phyloP scores from a whole-genome alignment of 179 eudicot genomes.

The Carnegiea gigantea region DNA sequence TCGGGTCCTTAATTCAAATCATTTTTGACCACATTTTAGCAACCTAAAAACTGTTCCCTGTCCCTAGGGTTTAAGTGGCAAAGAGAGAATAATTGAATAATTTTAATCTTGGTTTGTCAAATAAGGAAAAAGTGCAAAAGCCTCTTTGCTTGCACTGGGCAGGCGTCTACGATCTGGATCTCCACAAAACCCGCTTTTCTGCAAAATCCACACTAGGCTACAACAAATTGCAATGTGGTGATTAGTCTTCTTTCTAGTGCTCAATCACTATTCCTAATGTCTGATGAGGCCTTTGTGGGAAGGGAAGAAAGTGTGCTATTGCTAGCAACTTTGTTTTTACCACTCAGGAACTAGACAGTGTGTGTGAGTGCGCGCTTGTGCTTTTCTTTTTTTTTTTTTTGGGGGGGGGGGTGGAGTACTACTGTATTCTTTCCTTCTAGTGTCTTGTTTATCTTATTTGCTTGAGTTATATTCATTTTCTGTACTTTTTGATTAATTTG shows the following conservation, averaged over 20 bases:
- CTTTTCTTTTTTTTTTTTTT: not conserved
- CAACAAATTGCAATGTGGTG: not conserved
- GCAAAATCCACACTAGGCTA: not conserved
- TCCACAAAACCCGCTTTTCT: not conserved
- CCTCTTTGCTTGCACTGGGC: not conserved
- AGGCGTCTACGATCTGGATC: not conserved
- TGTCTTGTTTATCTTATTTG: not conserved
- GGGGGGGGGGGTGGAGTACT: not conserved
- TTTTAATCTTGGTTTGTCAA: not conserved
- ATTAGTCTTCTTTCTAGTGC: not conserved
- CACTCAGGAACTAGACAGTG: not conserved
- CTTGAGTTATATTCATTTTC: not conserved
- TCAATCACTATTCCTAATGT: not conserved
- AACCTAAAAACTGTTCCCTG: not conserved
- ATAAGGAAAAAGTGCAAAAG: not conserved
- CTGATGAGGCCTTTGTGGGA: not conserved
- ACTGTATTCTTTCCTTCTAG: not conserved
- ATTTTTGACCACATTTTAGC: not conserved
- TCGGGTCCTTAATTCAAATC: not conserved
- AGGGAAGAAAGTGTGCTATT: not conserved
- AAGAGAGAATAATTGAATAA: not conserved
- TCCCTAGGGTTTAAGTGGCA: not conserved
- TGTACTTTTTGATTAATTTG: slow-evolving; percentile 7
- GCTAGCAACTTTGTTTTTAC: not conserved
- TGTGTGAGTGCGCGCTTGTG: too few species aligned